These are phyloP conservation scores for Lentinula sp. DNA, from an alignment of 768 basidiomycete species.

Conservation along the genomic window DNA sequence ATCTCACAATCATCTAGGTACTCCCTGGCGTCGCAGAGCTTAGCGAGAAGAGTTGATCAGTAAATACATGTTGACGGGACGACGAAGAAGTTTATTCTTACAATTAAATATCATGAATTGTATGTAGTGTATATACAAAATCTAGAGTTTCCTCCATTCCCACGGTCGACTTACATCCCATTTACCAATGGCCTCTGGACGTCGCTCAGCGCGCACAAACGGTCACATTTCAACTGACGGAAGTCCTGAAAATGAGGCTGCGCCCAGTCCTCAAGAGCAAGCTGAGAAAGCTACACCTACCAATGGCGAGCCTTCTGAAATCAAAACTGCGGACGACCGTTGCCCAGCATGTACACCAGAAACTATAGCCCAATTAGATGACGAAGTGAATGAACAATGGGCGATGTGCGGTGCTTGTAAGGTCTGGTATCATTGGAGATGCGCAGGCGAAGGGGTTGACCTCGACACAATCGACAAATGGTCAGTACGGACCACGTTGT, in stretches of 20 bases:
- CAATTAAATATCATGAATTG: neutral
- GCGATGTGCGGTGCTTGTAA: constrained; percentile 79
- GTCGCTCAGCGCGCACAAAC: constrained; percentile 33
- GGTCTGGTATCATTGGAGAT: constrained; percentile 81
- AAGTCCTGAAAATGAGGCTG: neutral
- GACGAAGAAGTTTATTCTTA: neutral
- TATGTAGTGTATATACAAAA: neutral
- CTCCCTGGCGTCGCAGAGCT: constrained; percentile 91
- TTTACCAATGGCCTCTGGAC: constrained; percentile 36
- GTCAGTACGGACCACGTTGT: constrained; percentile 32
- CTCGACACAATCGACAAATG: constrained; percentile 73
- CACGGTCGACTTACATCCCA: neutral
- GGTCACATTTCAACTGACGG: constrained; percentile 22
- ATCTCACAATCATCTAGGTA: constrained; percentile 35
- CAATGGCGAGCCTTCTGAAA: neutral
- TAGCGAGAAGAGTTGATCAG: constrained; percentile 60
- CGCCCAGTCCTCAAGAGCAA: neutral
- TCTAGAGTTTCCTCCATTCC: neutral
- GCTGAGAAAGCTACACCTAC: neutral
- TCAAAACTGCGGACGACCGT: constrained; percentile 14
- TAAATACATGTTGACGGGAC: neutral
- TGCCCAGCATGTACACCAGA: constrained; percentile 22
- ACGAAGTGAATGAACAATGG: constrained; percentile 62
- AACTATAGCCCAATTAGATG: constrained; percentile 22
- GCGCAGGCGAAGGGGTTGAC: constrained; percentile 61